Evolutionary conservation across 2,329 filamentous ascomycete species (phyloP).

Genomic region (Fusarium citri): DNA sequence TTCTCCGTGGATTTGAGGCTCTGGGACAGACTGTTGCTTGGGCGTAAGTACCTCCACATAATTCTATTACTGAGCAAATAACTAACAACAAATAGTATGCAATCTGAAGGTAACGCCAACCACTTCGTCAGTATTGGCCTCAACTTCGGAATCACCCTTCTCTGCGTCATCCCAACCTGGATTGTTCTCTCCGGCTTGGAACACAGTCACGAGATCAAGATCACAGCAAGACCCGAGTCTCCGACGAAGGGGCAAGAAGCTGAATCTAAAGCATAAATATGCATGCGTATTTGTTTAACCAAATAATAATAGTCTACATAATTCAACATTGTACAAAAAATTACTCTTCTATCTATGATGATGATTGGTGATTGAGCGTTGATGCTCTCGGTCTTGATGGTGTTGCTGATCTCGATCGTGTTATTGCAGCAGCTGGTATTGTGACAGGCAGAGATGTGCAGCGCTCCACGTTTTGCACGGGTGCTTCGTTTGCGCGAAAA

Average conservation of each 20-base stretch:
- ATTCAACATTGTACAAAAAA: constrained; percentile 19
- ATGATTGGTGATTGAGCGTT: neutral
- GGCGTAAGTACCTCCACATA: constrained; percentile 3
- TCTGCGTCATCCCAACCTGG: constrained; percentile 17
- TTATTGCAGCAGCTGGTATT: neutral
- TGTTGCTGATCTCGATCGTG: neutral
- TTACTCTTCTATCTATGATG: neutral
- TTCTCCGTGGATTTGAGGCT: constrained; percentile 22
- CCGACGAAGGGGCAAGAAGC: constrained; percentile 4
- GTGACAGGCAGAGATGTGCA: constrained; percentile 13
- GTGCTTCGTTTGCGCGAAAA: neutral
- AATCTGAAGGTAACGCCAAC: constrained; percentile 26
- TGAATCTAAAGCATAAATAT: neutral
- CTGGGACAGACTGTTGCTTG: constrained; percentile 20
- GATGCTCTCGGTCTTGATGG: neutral
- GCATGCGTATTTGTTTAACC: neutral
- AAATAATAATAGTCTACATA: constrained; percentile 4
- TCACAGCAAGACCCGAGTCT: neutral
- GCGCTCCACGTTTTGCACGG: neutral
- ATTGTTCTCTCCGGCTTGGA: constrained; percentile 16
- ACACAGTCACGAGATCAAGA: constrained; percentile 20
- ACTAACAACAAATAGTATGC: constrained; percentile 2
- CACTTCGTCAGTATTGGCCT: constrained; percentile 24
- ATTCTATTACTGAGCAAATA: neutral
- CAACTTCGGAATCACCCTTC: constrained; percentile 17